A percentile compares a stretch with the other conserved stretches of the same genome.
phyloP scores from a whole-genome alignment of 2,329 filamentous ascomycete genomes.

The Penicillium sp. region DNA sequence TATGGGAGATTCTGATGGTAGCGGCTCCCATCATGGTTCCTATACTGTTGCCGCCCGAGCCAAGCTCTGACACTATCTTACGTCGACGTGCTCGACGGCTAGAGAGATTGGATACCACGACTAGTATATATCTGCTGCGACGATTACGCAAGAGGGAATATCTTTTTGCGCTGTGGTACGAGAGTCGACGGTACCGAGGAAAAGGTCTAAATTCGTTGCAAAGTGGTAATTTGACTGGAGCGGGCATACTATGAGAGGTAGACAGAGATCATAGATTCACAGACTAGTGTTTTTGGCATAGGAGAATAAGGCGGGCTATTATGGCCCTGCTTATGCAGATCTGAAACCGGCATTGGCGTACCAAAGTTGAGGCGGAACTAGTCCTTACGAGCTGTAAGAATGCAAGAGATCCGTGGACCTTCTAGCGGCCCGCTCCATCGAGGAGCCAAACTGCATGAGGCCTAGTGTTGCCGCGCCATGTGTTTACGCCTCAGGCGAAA shows the following conservation, averaged over 20 bases:
- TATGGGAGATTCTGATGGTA: conserved; percentile 21
- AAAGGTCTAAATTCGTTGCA: background rate
- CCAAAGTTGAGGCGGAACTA: background rate
- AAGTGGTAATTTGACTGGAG: background rate
- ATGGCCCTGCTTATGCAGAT: background rate
- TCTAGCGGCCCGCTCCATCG: conserved; percentile 6
- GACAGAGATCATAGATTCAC: background rate
- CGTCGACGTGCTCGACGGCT: conserved; percentile 61
- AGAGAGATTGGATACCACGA: conserved; percentile 56
- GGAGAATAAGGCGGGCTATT: background rate
- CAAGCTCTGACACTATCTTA: conserved; percentile 58
- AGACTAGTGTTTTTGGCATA: background rate
- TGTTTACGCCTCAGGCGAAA: conserved; percentile 1
- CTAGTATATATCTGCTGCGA: conserved; percentile 55
- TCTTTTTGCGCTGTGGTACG: background rate
- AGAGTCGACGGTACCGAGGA: background rate
- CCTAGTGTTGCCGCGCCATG: conserved; percentile 6
- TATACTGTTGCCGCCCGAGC: conserved; percentile 70
- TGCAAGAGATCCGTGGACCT: conserved; percentile 1
- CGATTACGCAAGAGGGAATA: conserved; percentile 54
- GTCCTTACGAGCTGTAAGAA: conserved; percentile 2
- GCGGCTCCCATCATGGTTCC: conserved; percentile 53
- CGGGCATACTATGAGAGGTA: background rate
- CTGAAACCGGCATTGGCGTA: background rate
- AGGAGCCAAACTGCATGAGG: conserved; percentile 5